These are phyloP conservation scores for Cubamyces lactineus DNA, from an alignment of 768 basidiomycete genomes.

Conservation along the genomic window DNA sequence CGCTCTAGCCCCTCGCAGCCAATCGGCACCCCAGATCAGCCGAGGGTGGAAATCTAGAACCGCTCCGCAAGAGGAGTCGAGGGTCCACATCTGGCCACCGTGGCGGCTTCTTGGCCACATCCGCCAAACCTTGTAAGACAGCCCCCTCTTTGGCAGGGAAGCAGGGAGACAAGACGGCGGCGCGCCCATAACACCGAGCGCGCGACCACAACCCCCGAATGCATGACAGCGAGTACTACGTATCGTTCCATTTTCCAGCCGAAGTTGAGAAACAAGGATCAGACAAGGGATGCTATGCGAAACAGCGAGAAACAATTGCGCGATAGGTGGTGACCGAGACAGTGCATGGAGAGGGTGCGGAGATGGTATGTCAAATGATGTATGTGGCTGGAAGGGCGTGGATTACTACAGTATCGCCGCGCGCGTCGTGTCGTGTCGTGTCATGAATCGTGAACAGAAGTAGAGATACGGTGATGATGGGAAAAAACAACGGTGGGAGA, in stretches of 20 bases:
- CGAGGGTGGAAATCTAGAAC: constrained; percentile 14
- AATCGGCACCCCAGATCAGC: constrained; percentile 19
- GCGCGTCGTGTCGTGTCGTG: constrained; percentile 23
- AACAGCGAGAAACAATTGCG: constrained; percentile 17
- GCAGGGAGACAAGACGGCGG: neutral
- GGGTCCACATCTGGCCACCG: constrained; percentile 10
- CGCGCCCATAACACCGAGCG: neutral
- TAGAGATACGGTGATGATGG: neutral
- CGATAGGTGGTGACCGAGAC: constrained; percentile 23
- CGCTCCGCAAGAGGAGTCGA: neutral
- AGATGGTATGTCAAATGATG: constrained; percentile 11
- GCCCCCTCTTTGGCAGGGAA: constrained; percentile 4
- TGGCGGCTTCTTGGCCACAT: constrained; percentile 11
- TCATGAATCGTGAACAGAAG: constrained; percentile 21
- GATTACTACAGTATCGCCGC: constrained; percentile 31
- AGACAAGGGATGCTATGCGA: constrained; percentile 18
- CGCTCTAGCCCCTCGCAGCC: constrained; percentile 22
- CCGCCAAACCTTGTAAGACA: constrained; percentile 14
- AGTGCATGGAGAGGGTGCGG: constrained; percentile 10
- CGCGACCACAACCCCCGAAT: neutral
- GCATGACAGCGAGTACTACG: neutral
- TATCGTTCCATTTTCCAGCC: constrained; percentile 12
- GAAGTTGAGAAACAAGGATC: neutral
- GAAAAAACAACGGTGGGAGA: constrained; percentile 1
- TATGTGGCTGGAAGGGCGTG: constrained; percentile 9